phyloP scores from a whole-genome alignment of 139 green algal species.

The Chlorella sp. region DNA sequence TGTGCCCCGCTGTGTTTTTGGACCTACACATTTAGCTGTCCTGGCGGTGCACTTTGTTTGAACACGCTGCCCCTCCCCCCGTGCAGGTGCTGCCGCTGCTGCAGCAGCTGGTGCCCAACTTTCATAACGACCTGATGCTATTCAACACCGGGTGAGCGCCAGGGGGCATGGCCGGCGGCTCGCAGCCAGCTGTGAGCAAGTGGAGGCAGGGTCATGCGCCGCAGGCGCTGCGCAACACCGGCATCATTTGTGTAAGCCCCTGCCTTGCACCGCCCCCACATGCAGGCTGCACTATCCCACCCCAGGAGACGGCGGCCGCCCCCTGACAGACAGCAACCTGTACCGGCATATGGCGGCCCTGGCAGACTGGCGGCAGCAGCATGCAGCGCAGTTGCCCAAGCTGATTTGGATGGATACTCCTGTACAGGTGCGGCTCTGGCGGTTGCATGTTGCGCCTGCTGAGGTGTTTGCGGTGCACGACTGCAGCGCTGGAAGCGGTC shows the following conservation, averaged over 20 bases:
- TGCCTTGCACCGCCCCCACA: background rate
- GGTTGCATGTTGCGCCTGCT: no score
- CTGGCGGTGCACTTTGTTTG: background rate
- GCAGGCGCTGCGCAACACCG: no score
- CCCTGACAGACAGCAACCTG: background rate
- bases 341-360: background rate
- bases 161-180: no score
- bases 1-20: no score
- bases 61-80: background rate
- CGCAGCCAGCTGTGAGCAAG: no score
- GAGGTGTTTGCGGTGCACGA: no score
- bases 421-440: constrained; percentile 2
- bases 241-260: no score
- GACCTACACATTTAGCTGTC: no score
- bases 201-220: no score
- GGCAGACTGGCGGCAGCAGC: background rate
- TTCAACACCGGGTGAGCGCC: constrained; percentile 24
- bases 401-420: constrained; percentile 42
- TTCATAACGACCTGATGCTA: background rate
- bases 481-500: no score
- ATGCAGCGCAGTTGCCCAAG: constrained; percentile 1
- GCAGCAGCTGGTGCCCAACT: background rate
- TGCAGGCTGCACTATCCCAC: constrained; percentile 28
- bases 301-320: background rate
- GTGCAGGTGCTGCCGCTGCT: constrained; percentile 22